phyloP scores from a whole-genome alignment of 352 stramenopile genomes.

The Aphanomyces invadans region DNA sequence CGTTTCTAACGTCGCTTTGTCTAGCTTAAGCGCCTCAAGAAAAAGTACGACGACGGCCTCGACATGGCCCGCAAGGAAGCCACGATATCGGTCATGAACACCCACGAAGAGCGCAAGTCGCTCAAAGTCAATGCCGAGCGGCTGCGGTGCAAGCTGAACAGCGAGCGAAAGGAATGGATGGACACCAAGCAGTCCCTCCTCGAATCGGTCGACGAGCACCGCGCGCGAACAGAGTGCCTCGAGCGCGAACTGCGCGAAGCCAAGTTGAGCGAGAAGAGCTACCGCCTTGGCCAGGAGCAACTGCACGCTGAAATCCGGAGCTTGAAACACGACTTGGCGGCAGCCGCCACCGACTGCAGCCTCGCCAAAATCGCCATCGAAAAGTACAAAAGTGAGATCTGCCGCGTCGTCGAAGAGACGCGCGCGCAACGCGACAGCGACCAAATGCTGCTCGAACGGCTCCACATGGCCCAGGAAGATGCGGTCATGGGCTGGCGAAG shows the following conservation, averaged over 20 bases:
- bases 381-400: slow-evolving; percentile 26
- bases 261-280: slow-evolving; percentile 52
- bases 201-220: slow-evolving; percentile 51
- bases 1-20: neutral
- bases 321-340: slow-evolving; percentile 50
- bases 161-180: slow-evolving; percentile 62
- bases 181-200: slow-evolving; percentile 38
- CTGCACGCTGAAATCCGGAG: slow-evolving; percentile 38
- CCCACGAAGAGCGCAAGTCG: slow-evolving; percentile 63
- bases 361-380: slow-evolving; percentile 17
- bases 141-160: slow-evolving; percentile 53
- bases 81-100: slow-evolving; percentile 41
- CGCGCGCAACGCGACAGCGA: slow-evolving; percentile 10
- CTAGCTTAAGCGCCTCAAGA: slow-evolving; percentile 47
- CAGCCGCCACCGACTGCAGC: slow-evolving; percentile 39
- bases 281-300: slow-evolving; percentile 65
- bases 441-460: slow-evolving; percentile 8
- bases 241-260: slow-evolving; percentile 63
- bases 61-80: slow-evolving; percentile 49
- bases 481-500: slow-evolving; percentile 5
- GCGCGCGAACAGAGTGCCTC: slow-evolving; percentile 39
- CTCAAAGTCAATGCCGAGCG: slow-evolving; percentile 55
- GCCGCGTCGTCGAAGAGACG: slow-evolving; percentile 24
- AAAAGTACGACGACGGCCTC: slow-evolving; percentile 55
- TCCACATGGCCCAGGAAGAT: slow-evolving; percentile 25